Evolutionary conservation across 2,329 filamentous ascomycete genomes (phyloP).

Genomic region (Xylariaceae sp.): DNA sequence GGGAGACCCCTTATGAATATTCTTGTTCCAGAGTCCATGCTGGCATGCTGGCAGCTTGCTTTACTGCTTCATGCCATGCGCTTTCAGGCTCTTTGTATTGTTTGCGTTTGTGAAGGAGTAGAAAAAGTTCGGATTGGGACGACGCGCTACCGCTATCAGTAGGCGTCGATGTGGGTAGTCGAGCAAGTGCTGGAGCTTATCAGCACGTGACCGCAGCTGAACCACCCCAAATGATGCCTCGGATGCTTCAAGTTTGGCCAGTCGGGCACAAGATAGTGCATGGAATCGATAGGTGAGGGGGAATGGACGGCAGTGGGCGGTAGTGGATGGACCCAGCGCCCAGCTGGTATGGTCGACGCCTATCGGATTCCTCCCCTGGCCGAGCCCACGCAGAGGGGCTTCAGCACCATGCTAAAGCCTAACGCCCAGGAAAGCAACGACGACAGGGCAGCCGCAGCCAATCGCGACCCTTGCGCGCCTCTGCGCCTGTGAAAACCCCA

Average conservation of each 20-base stretch:
- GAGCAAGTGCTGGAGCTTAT: slow-evolving; percentile 8
- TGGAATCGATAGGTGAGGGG: neutral
- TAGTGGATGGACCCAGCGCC: too few species aligned
- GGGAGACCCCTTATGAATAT: slow-evolving; percentile 82
- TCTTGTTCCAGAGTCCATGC: slow-evolving; percentile 55
- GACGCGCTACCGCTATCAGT: slow-evolving; percentile 1
- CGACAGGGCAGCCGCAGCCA: too few species aligned
- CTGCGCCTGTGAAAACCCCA: too few species aligned
- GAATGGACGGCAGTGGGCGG: too few species aligned
- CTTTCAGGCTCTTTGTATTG: neutral
- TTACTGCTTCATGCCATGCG: neutral
- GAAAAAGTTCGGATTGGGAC: slow-evolving; percentile 2
- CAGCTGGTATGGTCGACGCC: too few species aligned
- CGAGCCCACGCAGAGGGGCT: too few species aligned
- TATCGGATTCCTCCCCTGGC: too few species aligned
- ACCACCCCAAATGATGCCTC: neutral
- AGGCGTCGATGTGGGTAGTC: slow-evolving; percentile 3
- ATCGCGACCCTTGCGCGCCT: too few species aligned
- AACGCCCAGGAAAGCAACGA: too few species aligned
- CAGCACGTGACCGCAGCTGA: slow-evolving; percentile 13
- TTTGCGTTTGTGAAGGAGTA: slow-evolving; percentile 1
- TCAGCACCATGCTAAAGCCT: too few species aligned
- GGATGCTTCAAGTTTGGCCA: neutral
- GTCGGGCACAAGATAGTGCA: neutral
- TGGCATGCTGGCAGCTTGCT: neutral